Evolutionary conservation across 2,329 filamentous ascomycete species (phyloP).

Genomic region (Aplosporella prunicola): DNA sequence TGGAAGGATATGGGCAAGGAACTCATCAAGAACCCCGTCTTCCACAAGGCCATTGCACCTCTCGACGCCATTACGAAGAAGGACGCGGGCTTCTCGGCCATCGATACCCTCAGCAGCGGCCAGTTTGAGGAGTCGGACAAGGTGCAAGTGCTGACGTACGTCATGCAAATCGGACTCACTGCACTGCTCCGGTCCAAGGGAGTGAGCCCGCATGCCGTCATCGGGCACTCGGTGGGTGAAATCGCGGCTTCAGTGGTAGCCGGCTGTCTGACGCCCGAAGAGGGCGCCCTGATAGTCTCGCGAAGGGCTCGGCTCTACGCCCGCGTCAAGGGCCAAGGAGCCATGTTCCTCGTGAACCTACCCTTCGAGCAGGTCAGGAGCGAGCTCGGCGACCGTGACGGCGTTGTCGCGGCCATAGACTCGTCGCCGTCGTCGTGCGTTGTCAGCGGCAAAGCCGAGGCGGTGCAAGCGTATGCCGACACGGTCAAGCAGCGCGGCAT

Average conservation of each 20-base stretch:
- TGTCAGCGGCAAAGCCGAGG: constrained; percentile 20
- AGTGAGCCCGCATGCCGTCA: constrained; percentile 25
- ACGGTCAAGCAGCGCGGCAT: constrained; percentile 17
- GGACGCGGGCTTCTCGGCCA: constrained; percentile 16
- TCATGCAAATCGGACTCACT: constrained; percentile 28
- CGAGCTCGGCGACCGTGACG: constrained; percentile 16
- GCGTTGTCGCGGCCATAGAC: constrained; percentile 27
- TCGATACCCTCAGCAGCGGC: constrained; percentile 12
- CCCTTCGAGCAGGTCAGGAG: constrained; percentile 20
- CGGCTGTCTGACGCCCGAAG: constrained; percentile 22
- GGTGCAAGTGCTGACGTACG: constrained; percentile 27
- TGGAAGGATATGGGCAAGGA: constrained; percentile 33
- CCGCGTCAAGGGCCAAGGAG: constrained; percentile 22
- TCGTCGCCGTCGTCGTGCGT: constrained; percentile 30
- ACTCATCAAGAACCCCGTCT: constrained; percentile 20
- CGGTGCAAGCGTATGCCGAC: constrained; percentile 16
- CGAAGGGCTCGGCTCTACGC: constrained; percentile 25
- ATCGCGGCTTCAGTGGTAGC: constrained; percentile 31
- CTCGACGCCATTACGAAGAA: constrained; percentile 18
- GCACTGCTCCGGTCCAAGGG: constrained; percentile 24
- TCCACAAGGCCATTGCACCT: constrained; percentile 18
- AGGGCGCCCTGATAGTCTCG: constrained; percentile 29
- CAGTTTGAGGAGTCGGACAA: constrained; percentile 20
- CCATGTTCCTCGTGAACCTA: constrained; percentile 24
- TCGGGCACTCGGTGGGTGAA: constrained; percentile 36